phyloP scores from a whole-genome alignment of 331 rosid genomes.

The Telfairia occidentalis region DNA sequence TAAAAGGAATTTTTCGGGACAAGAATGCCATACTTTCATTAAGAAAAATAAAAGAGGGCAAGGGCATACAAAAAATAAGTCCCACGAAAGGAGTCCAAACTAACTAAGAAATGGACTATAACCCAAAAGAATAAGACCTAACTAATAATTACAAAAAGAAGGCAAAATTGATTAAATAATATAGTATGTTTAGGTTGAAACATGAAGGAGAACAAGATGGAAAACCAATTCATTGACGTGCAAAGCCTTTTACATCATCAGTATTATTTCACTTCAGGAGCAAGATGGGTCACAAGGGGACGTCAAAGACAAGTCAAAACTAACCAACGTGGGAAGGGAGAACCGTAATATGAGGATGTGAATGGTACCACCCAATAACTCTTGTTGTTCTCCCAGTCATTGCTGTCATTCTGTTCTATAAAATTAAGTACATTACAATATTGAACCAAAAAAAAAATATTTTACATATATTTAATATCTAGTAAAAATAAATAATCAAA shows the following conservation, averaged over 20 bases:
- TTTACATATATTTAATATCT: neutral
- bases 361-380: slow-evolving; percentile 99
- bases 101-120: no score
- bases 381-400: slow-evolving; percentile 71
- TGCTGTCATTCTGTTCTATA: slow-evolving; percentile 54
- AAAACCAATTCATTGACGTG: neutral
- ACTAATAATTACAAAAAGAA: no score
- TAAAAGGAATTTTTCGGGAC: no score
- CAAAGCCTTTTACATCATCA: neutral
- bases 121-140: no score
- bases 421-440: slow-evolving; percentile 40
- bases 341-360: slow-evolving; percentile 98
- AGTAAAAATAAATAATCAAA: neutral
- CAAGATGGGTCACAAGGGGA: neutral
- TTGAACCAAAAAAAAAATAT: neutral
- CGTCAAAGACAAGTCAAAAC: slow-evolving; percentile 16
- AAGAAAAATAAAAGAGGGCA: no score
- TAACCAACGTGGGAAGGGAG: slow-evolving; percentile 95
- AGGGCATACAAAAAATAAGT: no score
- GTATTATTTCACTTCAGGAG: neutral
- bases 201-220: neutral
- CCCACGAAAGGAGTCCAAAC: no score
- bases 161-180: no score
- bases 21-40: no score
- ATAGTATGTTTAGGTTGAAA: neutral